Evolutionary conservation across 208 protist genomes (phyloP), one percentile per base, ranked within the genome.

Genomic region (Naegleria fowleri): DNA sequence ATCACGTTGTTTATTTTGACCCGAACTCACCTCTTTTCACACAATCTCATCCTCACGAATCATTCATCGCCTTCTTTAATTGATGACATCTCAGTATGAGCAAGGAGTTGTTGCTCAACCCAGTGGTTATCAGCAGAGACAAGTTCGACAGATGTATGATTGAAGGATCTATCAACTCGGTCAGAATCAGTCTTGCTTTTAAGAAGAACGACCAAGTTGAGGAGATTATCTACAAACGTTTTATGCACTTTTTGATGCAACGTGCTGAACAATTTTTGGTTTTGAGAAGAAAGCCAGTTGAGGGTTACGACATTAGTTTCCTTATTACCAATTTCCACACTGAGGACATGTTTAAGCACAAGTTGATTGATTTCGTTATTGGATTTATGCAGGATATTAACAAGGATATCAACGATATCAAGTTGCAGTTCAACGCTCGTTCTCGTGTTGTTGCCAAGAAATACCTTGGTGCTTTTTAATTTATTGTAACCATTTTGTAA

Each of bases 281-380:
- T 59, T 91, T 99, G 9, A 94, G 98, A 85, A 93, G 97, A 90
- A 99, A 98, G 92, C 93, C 98, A 48, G 93, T 98, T 11, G 3
- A 95, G 84, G 97, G 96, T 29, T 99, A 99, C 92, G 98, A 99
- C 92, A 96, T 99, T 88, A 95, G 92, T 91, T 99, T 99, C 93
- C 94, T 99, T 22, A 97, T 99, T 91, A 98, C 97, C 15, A 99
- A 99, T 93, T 96, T 98, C 87, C 97, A 99, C 90, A 95, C 96
- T 13, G 97, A 99, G 93, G 83, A 86, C 41, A 98, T 99, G 96
- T 97, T 95, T 85, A 97, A 97, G 92, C 94, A 96, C 83, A 98
- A 98, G 90, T 92, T 99, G 43, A 95, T 99, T 83, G 96, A 99
- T 91, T 99, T 99, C 91, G 95, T 99, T 67, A 96, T 99, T 91